A percentile compares a stretch with the other conserved stretches of the same genome.
phyloP scores from a whole-genome alignment of 129 eudicot species.

The Rutidosis leptorrhynchoides region DNA sequence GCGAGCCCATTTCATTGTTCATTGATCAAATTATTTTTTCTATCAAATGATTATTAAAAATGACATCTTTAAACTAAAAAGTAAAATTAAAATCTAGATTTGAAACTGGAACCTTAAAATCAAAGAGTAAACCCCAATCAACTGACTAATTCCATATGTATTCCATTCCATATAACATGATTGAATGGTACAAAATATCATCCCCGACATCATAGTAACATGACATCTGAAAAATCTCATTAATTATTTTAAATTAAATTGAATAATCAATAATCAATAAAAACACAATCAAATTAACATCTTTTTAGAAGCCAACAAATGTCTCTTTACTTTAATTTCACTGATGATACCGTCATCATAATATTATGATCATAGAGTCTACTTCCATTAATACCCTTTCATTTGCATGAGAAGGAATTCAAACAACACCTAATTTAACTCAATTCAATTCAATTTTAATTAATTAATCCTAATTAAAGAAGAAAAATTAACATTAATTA shows the following conservation, averaged over 20 bases:
- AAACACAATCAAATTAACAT: conserved; percentile 16
- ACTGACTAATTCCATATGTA: conserved; percentile 28
- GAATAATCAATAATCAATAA: conserved; percentile 12
- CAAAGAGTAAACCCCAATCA: conserved; percentile 27
- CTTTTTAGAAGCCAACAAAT: conserved; percentile 18
- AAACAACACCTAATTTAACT: conserved; percentile 15
- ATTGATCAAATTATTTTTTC: too few relatives aligned
- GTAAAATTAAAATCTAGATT: conserved; percentile 14
- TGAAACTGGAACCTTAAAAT: conserved; percentile 26
- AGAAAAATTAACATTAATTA: neutral
- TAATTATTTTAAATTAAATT: conserved; percentile 11
- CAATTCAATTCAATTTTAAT: too few relatives aligned
- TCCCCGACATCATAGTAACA: conserved; percentile 21
- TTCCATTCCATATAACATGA: conserved; percentile 20
- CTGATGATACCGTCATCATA: too few relatives aligned
- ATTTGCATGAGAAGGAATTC: conserved; percentile 26
- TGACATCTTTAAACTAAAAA: conserved; percentile 21
- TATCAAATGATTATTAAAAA: neutral
- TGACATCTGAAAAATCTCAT: conserved; percentile 22
- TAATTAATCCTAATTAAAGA: conserved; percentile 1
- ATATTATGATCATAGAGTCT: too few relatives aligned
- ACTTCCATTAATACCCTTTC: conserved; percentile 19
- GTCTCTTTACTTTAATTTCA: too few relatives aligned
- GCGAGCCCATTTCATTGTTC: too few relatives aligned
- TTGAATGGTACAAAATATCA: conserved; percentile 6